These are phyloP conservation scores for Globisporangium takayamanum DNA, from an alignment of 352 stramenopile genomes.

Conservation along the genomic window DNA sequence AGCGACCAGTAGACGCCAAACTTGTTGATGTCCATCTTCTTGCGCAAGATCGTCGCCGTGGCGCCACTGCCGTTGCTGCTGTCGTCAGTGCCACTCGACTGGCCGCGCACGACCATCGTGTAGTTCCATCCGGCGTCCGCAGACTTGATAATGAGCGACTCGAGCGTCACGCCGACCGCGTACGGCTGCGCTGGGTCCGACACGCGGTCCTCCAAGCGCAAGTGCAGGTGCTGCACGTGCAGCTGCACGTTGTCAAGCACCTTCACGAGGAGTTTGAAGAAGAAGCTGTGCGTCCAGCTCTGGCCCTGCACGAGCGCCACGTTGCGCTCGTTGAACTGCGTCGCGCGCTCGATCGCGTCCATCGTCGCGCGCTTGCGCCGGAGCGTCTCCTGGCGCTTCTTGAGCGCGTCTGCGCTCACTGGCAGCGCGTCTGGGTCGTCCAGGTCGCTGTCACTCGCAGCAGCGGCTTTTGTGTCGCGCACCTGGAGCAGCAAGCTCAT, in stretches of 20 bases:
- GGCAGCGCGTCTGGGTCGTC: constrained; percentile 5
- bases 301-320: constrained; percentile 13
- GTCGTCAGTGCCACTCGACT: constrained; percentile 4
- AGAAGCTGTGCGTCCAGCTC: constrained; percentile 68
- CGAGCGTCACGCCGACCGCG: constrained; percentile 64
- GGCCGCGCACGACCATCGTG: constrained; percentile 64
- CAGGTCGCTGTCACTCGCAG: not conserved
- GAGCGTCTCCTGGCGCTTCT: constrained; percentile 30
- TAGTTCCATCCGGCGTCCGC: constrained; percentile 79
- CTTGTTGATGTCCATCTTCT: constrained; percentile 80
- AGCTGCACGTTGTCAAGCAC: constrained; percentile 83
- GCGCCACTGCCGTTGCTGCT: constrained; percentile 1
- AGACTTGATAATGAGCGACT: constrained; percentile 79
- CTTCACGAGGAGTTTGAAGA: constrained; percentile 77
- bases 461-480: constrained; percentile 20
- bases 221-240: constrained; percentile 68
- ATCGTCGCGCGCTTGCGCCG: constrained; percentile 73
- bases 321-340: constrained; percentile 48
- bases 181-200: constrained; percentile 41
- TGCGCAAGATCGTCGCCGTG: constrained; percentile 46
- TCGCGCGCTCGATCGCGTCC: constrained; percentile 72
- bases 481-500: constrained; percentile 67
- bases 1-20: constrained; percentile 79
- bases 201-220: constrained; percentile 60
- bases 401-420: constrained; percentile 10